Evolutionary conservation across 768 basidiomycete species (phyloP), one percentile per base, ranked within the genome.

Genomic region (Russula griseocarnosa): DNA sequence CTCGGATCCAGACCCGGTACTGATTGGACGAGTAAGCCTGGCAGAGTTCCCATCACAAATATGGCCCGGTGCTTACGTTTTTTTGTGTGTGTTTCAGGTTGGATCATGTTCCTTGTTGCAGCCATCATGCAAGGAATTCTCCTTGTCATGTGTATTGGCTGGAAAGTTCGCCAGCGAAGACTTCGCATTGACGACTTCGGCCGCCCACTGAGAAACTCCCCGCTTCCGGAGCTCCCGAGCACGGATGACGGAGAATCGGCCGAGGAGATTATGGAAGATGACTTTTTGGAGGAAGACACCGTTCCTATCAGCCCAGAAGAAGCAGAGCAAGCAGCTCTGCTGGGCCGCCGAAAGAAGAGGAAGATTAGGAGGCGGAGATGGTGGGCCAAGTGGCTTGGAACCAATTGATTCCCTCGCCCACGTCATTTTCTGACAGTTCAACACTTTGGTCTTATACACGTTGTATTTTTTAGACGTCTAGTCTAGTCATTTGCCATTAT

Each of bases 171-270:
- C 16, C 95, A 98, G 71, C 79, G 74, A 55, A 76, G 78, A 44
- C 80, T 92, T 20, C 83, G 84, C 18, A 82, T 98, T 55, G 92
- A 98, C 71, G 95, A 98, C 74, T 98, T 97, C 70, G 95, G 95
- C 1, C 79, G 81, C 44, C 82, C 86, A 0, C 71, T 83, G 18
- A 66, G 54, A 32, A 32, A 42, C 28, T 55, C 59, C 36, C 60
- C 56, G 9, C 63, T 49, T 16, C 68, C 72, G 8, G 69, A 63
- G 14, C 65, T 63, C 38, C 47, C 63, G 2, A 60, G 63, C 22
- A 53, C 61, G 1, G 13, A 61, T n/a, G 64, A 69, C 28, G 63
- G 58, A 49, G 55, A 66, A 38, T 46, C 62, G 2, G 66, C 67
- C 8, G 61, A 69, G 11, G 66, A 64, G 3, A 68, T 64, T 1